These are phyloP conservation scores for Reutealis trisperma DNA, from an alignment of 345 rosid genomes.

Conservation along the genomic window DNA sequence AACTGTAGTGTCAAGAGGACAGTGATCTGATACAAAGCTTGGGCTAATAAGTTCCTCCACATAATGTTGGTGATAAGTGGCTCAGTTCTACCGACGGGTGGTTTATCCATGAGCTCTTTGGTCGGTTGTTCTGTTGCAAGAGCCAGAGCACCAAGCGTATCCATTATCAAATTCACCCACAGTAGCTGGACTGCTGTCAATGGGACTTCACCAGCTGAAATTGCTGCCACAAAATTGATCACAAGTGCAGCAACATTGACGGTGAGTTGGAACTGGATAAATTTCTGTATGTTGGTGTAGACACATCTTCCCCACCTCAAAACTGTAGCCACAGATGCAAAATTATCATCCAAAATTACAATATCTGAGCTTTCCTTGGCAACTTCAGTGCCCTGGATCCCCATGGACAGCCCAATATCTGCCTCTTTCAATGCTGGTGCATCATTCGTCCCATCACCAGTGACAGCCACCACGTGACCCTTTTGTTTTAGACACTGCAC, in stretches of 20 bases:
- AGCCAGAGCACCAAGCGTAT: conserved; percentile 75
- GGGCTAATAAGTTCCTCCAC: conserved; percentile 79
- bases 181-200: conserved; percentile 66
- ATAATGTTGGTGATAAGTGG: conserved; percentile 70
- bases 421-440: conserved; percentile 83
- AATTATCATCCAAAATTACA: conserved; percentile 71
- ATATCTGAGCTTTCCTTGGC: conserved; percentile 86
- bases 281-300: conserved; percentile 71
- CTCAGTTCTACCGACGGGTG: conserved; percentile 56
- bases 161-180: conserved; percentile 84
- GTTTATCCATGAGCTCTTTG: conserved; percentile 59
- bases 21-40: conserved; percentile 61
- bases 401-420: conserved; percentile 76
- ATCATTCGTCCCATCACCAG: conserved; percentile 75
- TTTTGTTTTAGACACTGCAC: conserved; percentile 68
- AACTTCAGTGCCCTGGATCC: conserved; percentile 75
- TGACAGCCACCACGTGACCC: conserved; percentile 78
- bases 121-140: conserved; percentile 71
- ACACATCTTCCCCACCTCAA: conserved; percentile 82
- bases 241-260: conserved; percentile 66
- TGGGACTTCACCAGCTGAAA: conserved; percentile 70
- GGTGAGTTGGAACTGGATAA: conserved; percentile 78
- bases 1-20: conserved; percentile 68
- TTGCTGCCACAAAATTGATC: conserved; percentile 71
- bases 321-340: conserved; percentile 62